phyloP scores from a whole-genome alignment of 2,329 filamentous ascomycete genomes.

The Exophiala viscosa region DNA sequence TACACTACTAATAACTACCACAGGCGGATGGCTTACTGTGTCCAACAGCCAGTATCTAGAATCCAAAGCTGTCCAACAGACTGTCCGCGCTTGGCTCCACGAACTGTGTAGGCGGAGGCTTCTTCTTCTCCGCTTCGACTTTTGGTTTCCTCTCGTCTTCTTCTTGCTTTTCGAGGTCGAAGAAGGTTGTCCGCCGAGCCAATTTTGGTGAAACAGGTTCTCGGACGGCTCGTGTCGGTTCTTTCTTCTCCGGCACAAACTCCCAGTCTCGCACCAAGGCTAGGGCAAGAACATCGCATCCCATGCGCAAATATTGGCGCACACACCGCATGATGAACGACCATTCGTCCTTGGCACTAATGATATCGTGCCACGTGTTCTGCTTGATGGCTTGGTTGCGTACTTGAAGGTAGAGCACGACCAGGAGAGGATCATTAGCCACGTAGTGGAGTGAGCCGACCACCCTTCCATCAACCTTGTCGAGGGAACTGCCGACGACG shows the following conservation, averaged over 20 bases:
- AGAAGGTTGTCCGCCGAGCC: constrained; percentile 54
- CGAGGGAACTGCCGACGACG: constrained; percentile 53
- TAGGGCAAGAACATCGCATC: constrained; percentile 83
- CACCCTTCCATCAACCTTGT: constrained; percentile 36
- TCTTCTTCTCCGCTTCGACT: constrained; percentile 42
- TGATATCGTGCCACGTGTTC: constrained; percentile 71
- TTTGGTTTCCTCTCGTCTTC: constrained; percentile 45
- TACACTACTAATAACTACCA: too few relatives aligned
- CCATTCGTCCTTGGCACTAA: constrained; percentile 77
- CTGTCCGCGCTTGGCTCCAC: constrained; percentile 89
- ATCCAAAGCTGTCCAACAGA: constrained; percentile 88
- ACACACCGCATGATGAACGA: constrained; percentile 85
- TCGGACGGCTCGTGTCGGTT: constrained; percentile 34
- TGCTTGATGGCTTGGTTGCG: constrained; percentile 78
- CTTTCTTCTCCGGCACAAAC: constrained; percentile 33
- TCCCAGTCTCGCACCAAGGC: constrained; percentile 64
- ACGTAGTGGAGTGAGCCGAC: constrained; percentile 75
- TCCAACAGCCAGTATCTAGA: constrained; percentile 46
- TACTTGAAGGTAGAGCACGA: constrained; percentile 77
- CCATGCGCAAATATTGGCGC: constrained; percentile 81
- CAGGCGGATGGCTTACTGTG: too few relatives aligned
- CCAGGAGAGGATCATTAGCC: constrained; percentile 81
- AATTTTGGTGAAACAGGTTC: constrained; percentile 21
- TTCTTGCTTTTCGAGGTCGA: constrained; percentile 67
- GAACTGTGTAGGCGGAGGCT: constrained; percentile 70